Percentiles rank a stretch among this genome's conserved stretches.
Conservation (phyloP, 179 eudicot species). For the Spergularia azorica region DNA sequence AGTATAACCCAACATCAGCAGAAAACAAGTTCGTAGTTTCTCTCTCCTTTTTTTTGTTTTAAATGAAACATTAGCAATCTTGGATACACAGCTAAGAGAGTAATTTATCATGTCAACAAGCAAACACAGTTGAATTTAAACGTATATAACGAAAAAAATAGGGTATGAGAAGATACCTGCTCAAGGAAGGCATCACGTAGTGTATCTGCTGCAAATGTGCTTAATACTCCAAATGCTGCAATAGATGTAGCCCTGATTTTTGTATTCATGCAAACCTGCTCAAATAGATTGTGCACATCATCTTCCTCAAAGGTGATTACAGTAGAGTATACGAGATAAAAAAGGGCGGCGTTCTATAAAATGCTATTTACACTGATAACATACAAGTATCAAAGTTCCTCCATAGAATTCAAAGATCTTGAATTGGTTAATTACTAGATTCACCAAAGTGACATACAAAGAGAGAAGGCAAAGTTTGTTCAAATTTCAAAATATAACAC, state of each 20-base stretch:
- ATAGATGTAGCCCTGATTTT: constrained; percentile 83
- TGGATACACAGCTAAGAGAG: background rate
- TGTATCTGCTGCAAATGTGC: constrained; percentile 63
- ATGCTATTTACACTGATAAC: background rate
- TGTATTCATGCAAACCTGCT: constrained; percentile 63
- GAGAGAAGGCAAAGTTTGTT: background rate
- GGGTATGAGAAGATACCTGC: constrained; percentile 55
- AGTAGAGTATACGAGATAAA: background rate
- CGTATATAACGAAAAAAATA: background rate
- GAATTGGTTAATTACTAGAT: background rate
- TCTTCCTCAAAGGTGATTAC: background rate
- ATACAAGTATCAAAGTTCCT: background rate
- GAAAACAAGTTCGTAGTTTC: too few relatives aligned
- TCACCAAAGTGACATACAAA: background rate
- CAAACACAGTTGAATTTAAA: background rate
- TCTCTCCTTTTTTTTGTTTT: too few relatives aligned
- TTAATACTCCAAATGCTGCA: constrained; percentile 84
- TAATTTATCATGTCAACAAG: background rate
- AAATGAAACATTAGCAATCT: constrained; percentile 1
- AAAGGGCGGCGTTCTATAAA: background rate
- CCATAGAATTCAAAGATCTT: background rate
- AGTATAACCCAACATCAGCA: constrained; percentile 23
- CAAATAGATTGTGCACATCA: constrained; percentile 23
- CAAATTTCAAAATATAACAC: too few relatives aligned
- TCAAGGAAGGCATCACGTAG: constrained; percentile 79